These are phyloP conservation scores for Ophiostoma triangulosporum DNA, from an alignment of 2,329 filamentous ascomycete species.

Conservation along the genomic window DNA sequence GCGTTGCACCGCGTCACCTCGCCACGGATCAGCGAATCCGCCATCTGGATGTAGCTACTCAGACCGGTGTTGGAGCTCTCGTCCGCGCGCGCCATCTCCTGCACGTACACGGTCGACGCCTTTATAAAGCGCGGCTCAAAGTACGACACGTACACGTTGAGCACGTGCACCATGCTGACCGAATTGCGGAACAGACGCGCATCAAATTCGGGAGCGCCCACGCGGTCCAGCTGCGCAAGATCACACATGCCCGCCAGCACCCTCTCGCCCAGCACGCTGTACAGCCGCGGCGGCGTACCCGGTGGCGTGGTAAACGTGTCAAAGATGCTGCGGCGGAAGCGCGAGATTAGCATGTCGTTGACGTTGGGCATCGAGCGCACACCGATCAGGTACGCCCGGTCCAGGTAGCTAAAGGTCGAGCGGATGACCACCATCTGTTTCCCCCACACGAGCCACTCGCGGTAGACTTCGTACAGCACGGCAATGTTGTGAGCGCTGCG, in stretches of 20 bases:
- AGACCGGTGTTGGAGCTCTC: conserved; percentile 44
- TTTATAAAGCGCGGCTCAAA: conserved; percentile 62
- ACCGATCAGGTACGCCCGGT: conserved; percentile 74
- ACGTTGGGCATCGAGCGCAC: conserved; percentile 57
- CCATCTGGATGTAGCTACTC: conserved; percentile 61
- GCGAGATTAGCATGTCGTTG: conserved; percentile 63
- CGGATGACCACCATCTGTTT: conserved; percentile 65
- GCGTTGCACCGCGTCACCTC: conserved; percentile 68
- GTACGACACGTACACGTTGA: conserved; percentile 62
- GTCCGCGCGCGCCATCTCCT: conserved; percentile 53
- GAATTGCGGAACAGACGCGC: conserved; percentile 55
- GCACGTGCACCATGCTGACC: conserved; percentile 72
- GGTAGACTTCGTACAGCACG: conserved; percentile 41
- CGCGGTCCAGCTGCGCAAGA: conserved; percentile 60
- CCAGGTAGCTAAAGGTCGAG: conserved; percentile 86
- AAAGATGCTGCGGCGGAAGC: conserved; percentile 55
- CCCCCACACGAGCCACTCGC: conserved; percentile 66
- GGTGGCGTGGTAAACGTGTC: conserved; percentile 12
- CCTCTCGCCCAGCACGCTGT: conserved; percentile 22
- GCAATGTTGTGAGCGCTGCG: conserved; percentile 44
- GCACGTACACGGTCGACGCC: conserved; percentile 54
- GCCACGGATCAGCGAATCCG: conserved; percentile 51
- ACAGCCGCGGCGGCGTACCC: neutral
- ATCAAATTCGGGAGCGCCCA: conserved; percentile 42
- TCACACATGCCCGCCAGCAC: conserved; percentile 53